phyloP scores from a whole-genome alignment of 768 basidiomycete genomes.

The Kwoniella botswanensis region DNA sequence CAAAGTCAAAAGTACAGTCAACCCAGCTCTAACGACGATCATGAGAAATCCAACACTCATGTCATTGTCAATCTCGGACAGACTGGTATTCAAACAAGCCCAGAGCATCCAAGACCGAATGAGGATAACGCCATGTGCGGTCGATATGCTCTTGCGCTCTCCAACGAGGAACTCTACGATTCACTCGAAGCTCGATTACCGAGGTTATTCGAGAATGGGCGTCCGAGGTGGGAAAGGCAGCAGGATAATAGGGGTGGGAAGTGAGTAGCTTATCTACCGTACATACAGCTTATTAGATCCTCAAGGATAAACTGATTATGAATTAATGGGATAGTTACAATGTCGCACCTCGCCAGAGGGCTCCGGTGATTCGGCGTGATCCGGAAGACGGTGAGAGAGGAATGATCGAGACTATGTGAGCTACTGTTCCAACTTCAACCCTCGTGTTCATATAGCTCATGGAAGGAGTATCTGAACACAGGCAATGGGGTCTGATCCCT shows the following conservation, averaged over 20 bases:
- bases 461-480: conserved; percentile 6
- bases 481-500: conserved; percentile 82
- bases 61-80: too few relatives aligned
- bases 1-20: background rate
- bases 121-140: too few relatives aligned
- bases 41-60: background rate
- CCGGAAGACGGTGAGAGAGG: conserved; percentile 56
- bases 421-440: background rate
- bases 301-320: background rate
- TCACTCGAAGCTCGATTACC: conserved; percentile 43
- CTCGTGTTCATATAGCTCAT: background rate
- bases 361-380: conserved; percentile 71
- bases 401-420: conserved; percentile 77
- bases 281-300: background rate
- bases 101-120: too few relatives aligned
- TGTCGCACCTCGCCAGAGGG: conserved; percentile 78
- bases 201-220: conserved; percentile 29
- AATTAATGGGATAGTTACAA: conserved; percentile 66
- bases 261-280: conserved; percentile 29
- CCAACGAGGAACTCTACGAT: conserved; percentile 50
- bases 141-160: conserved; percentile 47
- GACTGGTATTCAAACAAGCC: too few relatives aligned
- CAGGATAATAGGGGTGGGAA: conserved; percentile 47
- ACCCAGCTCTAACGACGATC: background rate
- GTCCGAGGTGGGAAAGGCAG: conserved; percentile 33